Conservation (phyloP, 768 basidiomycete species). For the Mycena olivaceomarginata region DNA sequence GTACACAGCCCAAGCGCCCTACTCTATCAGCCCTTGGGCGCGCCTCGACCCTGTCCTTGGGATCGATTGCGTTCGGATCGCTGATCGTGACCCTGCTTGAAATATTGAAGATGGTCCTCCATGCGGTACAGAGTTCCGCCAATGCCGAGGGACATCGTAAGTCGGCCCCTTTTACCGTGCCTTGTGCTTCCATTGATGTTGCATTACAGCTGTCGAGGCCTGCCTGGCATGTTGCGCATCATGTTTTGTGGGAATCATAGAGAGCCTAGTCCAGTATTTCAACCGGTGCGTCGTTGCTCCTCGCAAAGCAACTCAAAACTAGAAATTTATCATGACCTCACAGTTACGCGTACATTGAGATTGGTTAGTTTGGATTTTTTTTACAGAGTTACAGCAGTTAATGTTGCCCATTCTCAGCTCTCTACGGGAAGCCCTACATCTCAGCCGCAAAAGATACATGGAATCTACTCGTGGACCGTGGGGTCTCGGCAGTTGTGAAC, state of each 20-base stretch:
- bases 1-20: conserved; percentile 77
- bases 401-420: conserved; percentile 61
- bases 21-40: conserved; percentile 83
- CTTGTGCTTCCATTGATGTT: conserved; percentile 1
- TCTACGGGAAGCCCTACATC: conserved; percentile 91
- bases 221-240: conserved; percentile 87
- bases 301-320: background rate
- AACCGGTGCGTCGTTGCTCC: conserved; percentile 70
- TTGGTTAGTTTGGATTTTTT: conserved; percentile 64
- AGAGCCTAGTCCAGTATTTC: conserved; percentile 84
- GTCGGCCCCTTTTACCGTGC: conserved; percentile 47
- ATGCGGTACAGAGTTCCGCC: conserved; percentile 75
- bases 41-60: conserved; percentile 86
- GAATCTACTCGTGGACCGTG: conserved; percentile 81
- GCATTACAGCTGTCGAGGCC: conserved; percentile 77
- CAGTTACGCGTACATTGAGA: conserved; percentile 90
- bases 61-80: conserved; percentile 90
- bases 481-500: conserved; percentile 76
- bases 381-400: background rate
- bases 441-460: conserved; percentile 90
- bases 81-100: conserved; percentile 90
- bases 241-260: conserved; percentile 85
- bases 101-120: conserved; percentile 76
- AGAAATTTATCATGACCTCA: background rate
- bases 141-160: conserved; percentile 79